phyloP scores from a whole-genome alignment of 31 red algal species.

The Bonnemaisonia californica region DNA sequence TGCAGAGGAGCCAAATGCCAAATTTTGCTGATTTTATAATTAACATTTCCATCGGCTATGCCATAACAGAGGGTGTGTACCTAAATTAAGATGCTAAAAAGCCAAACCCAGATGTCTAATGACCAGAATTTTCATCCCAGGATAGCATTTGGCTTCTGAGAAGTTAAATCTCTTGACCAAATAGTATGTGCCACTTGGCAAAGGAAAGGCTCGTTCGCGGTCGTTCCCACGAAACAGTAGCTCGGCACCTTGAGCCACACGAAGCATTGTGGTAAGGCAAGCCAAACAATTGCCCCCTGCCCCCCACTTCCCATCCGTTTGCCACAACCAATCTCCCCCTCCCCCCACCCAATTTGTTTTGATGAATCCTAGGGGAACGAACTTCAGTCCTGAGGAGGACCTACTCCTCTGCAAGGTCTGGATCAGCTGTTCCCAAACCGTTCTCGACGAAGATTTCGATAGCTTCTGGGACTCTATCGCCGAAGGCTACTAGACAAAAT shows the following conservation, averaged over 20 bases:
- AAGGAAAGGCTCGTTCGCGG: slow-evolving; percentile 12
- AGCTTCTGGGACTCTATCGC: slow-evolving; percentile 9
- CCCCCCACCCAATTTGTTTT: too few species aligned
- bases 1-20: slow-evolving; percentile 25
- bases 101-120: slow-evolving; percentile 3
- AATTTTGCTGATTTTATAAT: slow-evolving; percentile 22
- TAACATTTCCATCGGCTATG: slow-evolving; percentile 21
- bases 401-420: too few species aligned
- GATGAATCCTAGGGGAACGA: too few species aligned
- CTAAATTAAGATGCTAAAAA: slow-evolving; percentile 14
- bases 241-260: too few species aligned
- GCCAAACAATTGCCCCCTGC: too few species aligned
- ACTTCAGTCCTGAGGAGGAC: too few species aligned
- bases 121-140: slow-evolving; percentile 22
- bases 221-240: slow-evolving; percentile 27
- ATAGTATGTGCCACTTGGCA: too few species aligned
- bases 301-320: too few species aligned
- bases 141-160: slow-evolving; percentile 32
- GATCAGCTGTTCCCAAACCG: background rate
- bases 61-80: background rate
- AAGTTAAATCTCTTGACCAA: slow-evolving; percentile 7
- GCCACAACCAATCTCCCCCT: too few species aligned
- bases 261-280: too few species aligned
- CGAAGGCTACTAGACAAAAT: background rate
- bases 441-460: background rate